phyloP scores from a whole-genome alignment of 257 asterid species.

The Solanum corneliomulleri region DNA sequence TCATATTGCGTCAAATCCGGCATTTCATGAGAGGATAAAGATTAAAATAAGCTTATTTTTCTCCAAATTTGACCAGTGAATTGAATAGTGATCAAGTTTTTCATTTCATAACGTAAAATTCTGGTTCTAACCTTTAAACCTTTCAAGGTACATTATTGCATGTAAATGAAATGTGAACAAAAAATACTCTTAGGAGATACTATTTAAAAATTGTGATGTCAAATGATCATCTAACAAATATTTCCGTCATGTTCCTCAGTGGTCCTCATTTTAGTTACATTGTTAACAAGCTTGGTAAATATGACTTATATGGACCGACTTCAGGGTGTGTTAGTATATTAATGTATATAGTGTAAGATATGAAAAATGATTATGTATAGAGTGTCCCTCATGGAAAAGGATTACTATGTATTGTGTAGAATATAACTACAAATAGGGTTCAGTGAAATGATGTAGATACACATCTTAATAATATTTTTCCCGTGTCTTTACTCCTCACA shows the following conservation, averaged over 20 bases:
- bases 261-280: neutral
- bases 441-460: neutral
- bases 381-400: neutral
- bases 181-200: neutral
- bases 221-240: neutral
- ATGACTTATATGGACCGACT: neutral
- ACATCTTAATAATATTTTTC: neutral
- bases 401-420: neutral
- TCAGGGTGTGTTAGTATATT: neutral
- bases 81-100: neutral
- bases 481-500: neutral
- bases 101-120: neutral
- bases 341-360: neutral
- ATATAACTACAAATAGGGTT: neutral
- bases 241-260: neutral
- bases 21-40: neutral
- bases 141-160: neutral
- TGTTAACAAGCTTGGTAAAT: neutral
- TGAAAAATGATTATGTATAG: neutral
- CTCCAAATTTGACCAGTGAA: neutral
- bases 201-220: neutral
- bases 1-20: neutral
- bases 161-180: neutral
- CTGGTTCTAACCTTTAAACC: neutral
- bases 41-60: neutral